Evolutionary conservation across 495 filamentous ascomycete species (phyloP), one percentile per base, ranked within the genome.

Genomic region (Cryomyces antarcticus): DNA sequence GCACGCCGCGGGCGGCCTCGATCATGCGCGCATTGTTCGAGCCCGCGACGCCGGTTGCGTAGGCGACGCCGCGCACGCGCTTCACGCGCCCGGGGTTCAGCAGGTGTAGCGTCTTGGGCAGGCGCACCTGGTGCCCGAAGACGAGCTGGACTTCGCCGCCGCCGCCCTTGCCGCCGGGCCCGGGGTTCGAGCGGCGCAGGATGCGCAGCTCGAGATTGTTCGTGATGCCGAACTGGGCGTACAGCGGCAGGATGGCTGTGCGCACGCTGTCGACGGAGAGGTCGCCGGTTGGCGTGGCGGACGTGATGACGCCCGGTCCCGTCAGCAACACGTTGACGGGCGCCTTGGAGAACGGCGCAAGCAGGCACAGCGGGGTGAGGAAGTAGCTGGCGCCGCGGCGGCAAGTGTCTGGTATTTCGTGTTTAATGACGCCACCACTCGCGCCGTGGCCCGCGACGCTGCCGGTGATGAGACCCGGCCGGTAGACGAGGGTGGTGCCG

Each of bases 1-100:
- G 67, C 35, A 96, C 70, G 11, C 82, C 86, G 52, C 89, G 68
- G 37, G 86, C 83, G 24, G 76, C 70, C 52, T 89, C 82, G 60
- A 96, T 99, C 83, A 93, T 89, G 41, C 89, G 70, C 40, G 82
- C 80, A 58, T 96, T 99, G 49, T 94, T 94, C 38, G 80, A 82
- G 0, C 77, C 88, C 6, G 79, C 77, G 1, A 95, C 83, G 28
- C 89, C 89, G 4, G 81, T 82, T 28, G 80, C 78, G 59, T 95
- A 95, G 17, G 88, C 88, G 2, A 96, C 87, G 39, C 89, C 89
- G 43, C 92, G 72, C 42, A 99, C 76, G 50, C 75, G 69, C 67
- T 88, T 89, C 45, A 99, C 80, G 41, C 83, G 64, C 4, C 89
- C 89, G 0, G 85, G 70, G 53, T 88, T 85, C 53, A 96, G 69